A percentile compares a stretch with the other conserved stretches of the same genome.
These are phyloP conservation scores for Zymoseptoria ardabiliae DNA, from an alignment of 2,329 filamentous ascomycete species.

Conservation along the genomic window DNA sequence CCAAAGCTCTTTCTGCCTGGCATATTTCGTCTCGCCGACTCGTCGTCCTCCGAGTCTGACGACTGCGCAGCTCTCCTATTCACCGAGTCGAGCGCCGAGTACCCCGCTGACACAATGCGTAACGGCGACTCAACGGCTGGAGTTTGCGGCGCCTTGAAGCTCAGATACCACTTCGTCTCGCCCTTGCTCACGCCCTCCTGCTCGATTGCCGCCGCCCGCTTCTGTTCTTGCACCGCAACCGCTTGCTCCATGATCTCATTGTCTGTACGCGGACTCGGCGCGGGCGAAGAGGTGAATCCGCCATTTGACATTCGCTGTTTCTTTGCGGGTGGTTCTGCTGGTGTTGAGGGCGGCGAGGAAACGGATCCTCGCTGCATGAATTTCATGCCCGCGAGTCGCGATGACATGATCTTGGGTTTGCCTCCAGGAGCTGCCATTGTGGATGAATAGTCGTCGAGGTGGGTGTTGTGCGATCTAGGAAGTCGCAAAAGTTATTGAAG, in stretches of 20 bases:
- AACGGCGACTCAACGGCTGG: conserved; percentile 34
- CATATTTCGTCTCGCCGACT: conserved; percentile 24
- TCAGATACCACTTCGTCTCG: conserved; percentile 71
- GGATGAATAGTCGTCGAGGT: not conserved
- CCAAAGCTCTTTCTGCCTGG: conserved; percentile 45
- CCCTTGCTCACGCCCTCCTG: conserved; percentile 55
- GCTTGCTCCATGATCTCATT: conserved; percentile 56
- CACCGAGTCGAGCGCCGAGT: conserved; percentile 42
- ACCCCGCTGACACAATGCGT: conserved; percentile 55
- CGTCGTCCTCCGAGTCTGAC: conserved; percentile 29
- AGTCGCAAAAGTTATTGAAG: not conserved
- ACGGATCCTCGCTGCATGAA: conserved; percentile 87
- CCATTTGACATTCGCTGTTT: conserved; percentile 51
- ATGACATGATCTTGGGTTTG: conserved; percentile 69
- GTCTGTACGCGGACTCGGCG: conserved; percentile 35
- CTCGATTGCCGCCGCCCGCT: conserved; percentile 51
- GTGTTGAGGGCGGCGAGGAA: conserved; percentile 46
- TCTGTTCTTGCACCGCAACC: conserved; percentile 59
- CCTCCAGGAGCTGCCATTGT: conserved; percentile 11
- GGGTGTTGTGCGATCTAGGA: not conserved
- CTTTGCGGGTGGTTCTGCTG: conserved; percentile 52
- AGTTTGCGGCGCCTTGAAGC: conserved; percentile 41
- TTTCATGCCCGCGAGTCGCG: conserved; percentile 69
- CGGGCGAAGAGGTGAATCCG: conserved; percentile 33
- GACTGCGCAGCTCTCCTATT: conserved; percentile 3